These are phyloP conservation scores for Phycomyces nitens DNA, from an alignment of 192 early-diverging fungal species.

Conservation along the genomic window DNA sequence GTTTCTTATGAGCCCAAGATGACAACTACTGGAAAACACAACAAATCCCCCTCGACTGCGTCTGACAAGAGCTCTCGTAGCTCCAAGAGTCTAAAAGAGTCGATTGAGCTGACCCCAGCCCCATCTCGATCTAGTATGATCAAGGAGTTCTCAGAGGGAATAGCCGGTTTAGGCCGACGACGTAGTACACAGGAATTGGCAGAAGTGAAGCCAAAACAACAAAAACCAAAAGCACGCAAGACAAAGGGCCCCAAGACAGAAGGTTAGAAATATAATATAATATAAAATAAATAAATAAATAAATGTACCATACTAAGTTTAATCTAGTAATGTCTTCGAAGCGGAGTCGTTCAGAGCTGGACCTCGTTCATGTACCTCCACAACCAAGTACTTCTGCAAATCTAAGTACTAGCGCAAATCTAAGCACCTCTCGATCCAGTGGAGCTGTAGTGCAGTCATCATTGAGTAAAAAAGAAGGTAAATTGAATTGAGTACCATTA, in stretches of 20 bases:
- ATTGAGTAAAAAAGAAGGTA: slow-evolving; percentile 9
- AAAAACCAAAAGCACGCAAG: slow-evolving; percentile 1
- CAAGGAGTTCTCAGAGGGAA: slow-evolving; percentile 23
- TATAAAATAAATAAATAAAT: background rate
- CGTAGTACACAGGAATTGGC: slow-evolving; percentile 26
- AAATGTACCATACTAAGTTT: background rate
- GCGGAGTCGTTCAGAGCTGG: slow-evolving; percentile 21
- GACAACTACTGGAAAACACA: slow-evolving; percentile 8
- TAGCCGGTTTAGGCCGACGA: slow-evolving; percentile 25
- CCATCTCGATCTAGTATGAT: slow-evolving; percentile 20
- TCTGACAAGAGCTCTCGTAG: slow-evolving; percentile 25
- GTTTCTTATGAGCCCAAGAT: slow-evolving; percentile 11
- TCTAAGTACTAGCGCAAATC: background rate
- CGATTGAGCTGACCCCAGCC: background rate
- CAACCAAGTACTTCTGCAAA: no score
- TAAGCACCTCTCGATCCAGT: background rate
- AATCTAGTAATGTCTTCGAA: slow-evolving; percentile 5
- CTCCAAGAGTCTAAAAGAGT: background rate
- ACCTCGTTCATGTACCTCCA: slow-evolving; percentile 13
- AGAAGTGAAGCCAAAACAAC: slow-evolving; percentile 9
- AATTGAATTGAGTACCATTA: background rate
- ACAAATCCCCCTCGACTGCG: slow-evolving; percentile 28
- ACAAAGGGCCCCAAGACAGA: slow-evolving; percentile 7
- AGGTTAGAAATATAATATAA: slow-evolving; percentile 1
- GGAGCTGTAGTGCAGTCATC: background rate